Base-by-base conservation (phyloP, 2,329 filamentous ascomycete genomes). In the Microdochium nivale region DNA sequence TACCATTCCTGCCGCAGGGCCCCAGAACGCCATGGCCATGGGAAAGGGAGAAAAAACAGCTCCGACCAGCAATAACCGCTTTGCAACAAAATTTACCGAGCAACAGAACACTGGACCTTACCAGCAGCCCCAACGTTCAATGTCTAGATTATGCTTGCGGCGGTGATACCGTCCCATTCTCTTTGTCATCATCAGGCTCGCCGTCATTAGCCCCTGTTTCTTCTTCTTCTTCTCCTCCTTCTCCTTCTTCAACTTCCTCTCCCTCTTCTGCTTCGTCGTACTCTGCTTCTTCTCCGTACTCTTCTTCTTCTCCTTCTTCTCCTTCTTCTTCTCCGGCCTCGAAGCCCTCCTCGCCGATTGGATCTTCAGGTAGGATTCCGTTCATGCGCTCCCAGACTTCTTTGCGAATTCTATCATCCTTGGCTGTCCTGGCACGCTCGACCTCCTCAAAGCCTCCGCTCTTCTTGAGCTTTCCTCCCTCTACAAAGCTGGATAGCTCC, bases 391-490 rank as follows among this genome's bases (percentile, higher is more conserved):
- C 81, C 83, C 83, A 86, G 13, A 86, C 88, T 67, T 96, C 91
- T 60, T 82, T 86, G 52, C 91, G 78, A 53, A 90, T 90, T 59
- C 81, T 79, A 54, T 97, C 94, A 62, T 99, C 94, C 66, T 92
- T 95, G 33, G 84, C 81, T 64, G 86, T 86, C 49, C 94, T 79
- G 47, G 89, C 76, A 50, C 94, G 80, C 70, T 99, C 94, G 0
- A 91, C 86, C 70, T 99, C 94, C 67, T 97, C 94, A 49, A 96
- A 86, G 0, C 94, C 94, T 40, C 94, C 94, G 14, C 87, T 91
- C 78, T 97, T 97, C 79, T 96, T 97, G 58, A 99, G 74, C 68
- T 88, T 94, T 53, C 90, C 90, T 62, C 96, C 89, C 57, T 88
- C 80, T 1, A 97, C 92, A 64, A 97, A 99, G 30, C 71, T 79